Evolutionary conservation across 495 filamentous ascomycete genomes (phyloP), one percentile per base, ranked within the genome.

Genomic region (Articulospora tetracladia): DNA sequence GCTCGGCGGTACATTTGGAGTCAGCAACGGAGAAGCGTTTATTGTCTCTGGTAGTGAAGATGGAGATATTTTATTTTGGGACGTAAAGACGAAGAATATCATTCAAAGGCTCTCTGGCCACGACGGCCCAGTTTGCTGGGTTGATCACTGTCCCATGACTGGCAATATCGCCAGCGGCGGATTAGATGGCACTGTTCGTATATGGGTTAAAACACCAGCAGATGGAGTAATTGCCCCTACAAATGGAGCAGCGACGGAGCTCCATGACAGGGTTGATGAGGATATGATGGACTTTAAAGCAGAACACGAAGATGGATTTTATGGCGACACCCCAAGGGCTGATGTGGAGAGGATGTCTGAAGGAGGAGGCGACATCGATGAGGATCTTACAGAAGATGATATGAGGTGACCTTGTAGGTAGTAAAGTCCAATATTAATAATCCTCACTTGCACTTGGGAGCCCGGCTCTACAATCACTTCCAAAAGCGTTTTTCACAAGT

Each of bases 1-100:
- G 60, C 77, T 98, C 25, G 82, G 82, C 24, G 91, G 93, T 4
- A 83, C 85, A 24, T 97, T 97, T 73, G 92, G 90, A 26, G 70
- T 79, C 17, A 85, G 92, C 59, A 71, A 79, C 28, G 75, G 69
- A 11, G 72, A 77, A 51, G 64, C 83, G 15, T 95, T 93, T 66
- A 83, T 88, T 6, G 88, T 89, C 1, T 89, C 85, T 49, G 91
- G 93, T 0, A 94, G 90, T 70, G 94, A 98, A 65, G 90, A 96
- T 65, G 91, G 91, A 0, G 81, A 84, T 22, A 83, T 97, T 19
- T 74, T 95, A 20, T 79, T 94, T 57, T 98, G 94, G 94, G 93
- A 97, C 72, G 89, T 96, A 22, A 80, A 80, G 48, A 89, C 76
- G 64, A 98, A 98, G 75, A 83, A 88, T 54, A 74, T 95, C 6